These are phyloP conservation scores for Lachnellula subtilissima DNA, from an alignment of 2,329 filamentous ascomycete genomes.

Conservation along the genomic window DNA sequence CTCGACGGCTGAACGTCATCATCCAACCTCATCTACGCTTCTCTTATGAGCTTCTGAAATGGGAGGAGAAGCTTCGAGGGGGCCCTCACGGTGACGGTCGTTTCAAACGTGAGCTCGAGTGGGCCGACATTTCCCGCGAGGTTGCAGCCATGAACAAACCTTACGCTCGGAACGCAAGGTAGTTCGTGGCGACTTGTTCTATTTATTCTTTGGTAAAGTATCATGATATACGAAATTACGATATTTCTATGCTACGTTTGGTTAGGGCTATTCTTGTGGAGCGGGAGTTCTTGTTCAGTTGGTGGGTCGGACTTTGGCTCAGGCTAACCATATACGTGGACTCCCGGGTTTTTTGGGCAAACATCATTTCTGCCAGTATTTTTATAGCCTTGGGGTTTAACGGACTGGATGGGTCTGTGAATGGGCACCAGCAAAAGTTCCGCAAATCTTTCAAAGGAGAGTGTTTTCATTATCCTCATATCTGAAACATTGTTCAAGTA, in stretches of 20 bases:
- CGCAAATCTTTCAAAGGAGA: no score
- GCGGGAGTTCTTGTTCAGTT: constrained; percentile 2
- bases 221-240: constrained; percentile 16
- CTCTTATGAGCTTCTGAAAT: constrained; percentile 90
- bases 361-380: not conserved
- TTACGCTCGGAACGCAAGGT: constrained; percentile 75
- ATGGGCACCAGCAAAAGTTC: no score
- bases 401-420: no score
- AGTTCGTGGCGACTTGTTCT: constrained; percentile 6
- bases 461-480: no score
- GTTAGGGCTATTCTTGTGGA: constrained; percentile 9
- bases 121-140: constrained; percentile 81
- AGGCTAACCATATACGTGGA: not conserved
- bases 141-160: constrained; percentile 95
- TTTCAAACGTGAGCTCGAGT: constrained; percentile 78
- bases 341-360: not conserved
- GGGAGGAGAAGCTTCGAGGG: constrained; percentile 73
- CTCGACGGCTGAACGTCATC: constrained; percentile 89
- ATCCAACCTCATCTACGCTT: constrained; percentile 96
- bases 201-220: constrained; percentile 1
- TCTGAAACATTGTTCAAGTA: no score
- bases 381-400: no score
- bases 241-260: constrained; percentile 17
- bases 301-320: not conserved
- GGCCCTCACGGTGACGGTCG: constrained; percentile 36